phyloP scores from a whole-genome alignment of 768 basidiomycete species.

The Boletus vinaceobasis region DNA sequence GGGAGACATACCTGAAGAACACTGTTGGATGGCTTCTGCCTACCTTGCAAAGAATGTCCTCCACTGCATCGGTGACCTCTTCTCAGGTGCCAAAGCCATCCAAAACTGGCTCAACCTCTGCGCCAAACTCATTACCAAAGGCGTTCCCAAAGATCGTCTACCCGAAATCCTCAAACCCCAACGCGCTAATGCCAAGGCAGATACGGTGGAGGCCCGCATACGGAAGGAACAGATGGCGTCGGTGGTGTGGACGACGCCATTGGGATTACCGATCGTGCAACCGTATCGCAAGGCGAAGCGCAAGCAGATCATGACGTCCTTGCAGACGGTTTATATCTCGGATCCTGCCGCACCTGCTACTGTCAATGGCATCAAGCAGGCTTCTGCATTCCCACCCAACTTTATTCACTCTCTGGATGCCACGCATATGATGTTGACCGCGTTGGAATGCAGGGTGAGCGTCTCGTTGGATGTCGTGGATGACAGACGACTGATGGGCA shows the following conservation, averaged over 20 bases:
- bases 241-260: slow-evolving; percentile 93
- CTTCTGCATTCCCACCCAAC: slow-evolving; percentile 97
- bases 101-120: slow-evolving; percentile 86
- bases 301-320: slow-evolving; percentile 77
- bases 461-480: not conserved
- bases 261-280: slow-evolving; percentile 95
- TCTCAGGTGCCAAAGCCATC: slow-evolving; percentile 87
- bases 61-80: slow-evolving; percentile 83
- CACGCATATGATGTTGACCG: slow-evolving; percentile 98
- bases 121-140: slow-evolving; percentile 82
- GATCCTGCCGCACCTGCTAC: slow-evolving; percentile 78
- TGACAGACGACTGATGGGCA: slow-evolving; percentile 3
- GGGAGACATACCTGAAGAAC: slow-evolving; percentile 66
- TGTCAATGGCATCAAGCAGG: slow-evolving; percentile 85
- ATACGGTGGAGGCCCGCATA: slow-evolving; percentile 39
- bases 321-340: slow-evolving; percentile 87
- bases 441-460: slow-evolving; percentile 80
- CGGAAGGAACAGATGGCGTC: slow-evolving; percentile 91
- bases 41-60: slow-evolving; percentile 84
- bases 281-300: slow-evolving; percentile 84
- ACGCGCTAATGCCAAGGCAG: slow-evolving; percentile 8
- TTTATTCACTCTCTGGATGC: slow-evolving; percentile 98
- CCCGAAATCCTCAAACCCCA: slow-evolving; percentile 36
- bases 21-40: slow-evolving; percentile 68
- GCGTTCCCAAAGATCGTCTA: slow-evolving; percentile 72